Evolutionary conservation across 768 basidiomycete species (phyloP), one percentile per base, ranked within the genome.

Genomic region (Panellus pusillus): DNA sequence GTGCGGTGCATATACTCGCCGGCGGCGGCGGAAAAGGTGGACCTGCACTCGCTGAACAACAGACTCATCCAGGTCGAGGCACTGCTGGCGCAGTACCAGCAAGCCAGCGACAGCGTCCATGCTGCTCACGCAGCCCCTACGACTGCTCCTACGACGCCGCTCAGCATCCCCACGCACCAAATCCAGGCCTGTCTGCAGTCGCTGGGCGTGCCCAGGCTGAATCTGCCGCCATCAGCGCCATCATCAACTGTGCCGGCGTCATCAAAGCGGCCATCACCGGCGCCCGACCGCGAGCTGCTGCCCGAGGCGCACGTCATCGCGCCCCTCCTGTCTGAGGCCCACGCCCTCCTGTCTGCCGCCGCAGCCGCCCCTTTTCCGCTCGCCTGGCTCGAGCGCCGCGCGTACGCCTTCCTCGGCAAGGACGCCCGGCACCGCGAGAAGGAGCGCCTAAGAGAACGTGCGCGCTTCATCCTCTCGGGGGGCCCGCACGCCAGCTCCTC

Each of bases 11-110:
- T 86, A 6, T 91, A 91, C 66, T 89, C 89, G 0, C 82, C 87
- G 19, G 89, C 87, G 14, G 91, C 91, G 0, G 84, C 88, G 14
- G 91, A 93, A 72, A 93, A 92, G 80, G 84, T 93, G 40, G 91
- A 93, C 68, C 74, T 93, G 2, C 90, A 92, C 63, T 89, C 89
- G 1, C 77, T 93, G 37, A 87, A 92, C 64, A 92, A 92, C 68
- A 81, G 90, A 12, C 76, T 91, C 27, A 81, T 87, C 27, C 78
- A 81, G 52, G 78, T 91, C 57, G 90, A 92, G 70, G 70, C 81
- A 3, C 32, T 35, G 9, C 32, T 35, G 9, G 32, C 32, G 2
- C 32, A 35, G 32, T 35, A 3, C 14, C 32, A 2, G 72, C 79
- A 40, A 76, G 79, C 5, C 75, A 81, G 61, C 66, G 29, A 7